Base-by-base conservation (phyloP, 306 rosid genomes). In the Heteromeles arbutifolia region DNA sequence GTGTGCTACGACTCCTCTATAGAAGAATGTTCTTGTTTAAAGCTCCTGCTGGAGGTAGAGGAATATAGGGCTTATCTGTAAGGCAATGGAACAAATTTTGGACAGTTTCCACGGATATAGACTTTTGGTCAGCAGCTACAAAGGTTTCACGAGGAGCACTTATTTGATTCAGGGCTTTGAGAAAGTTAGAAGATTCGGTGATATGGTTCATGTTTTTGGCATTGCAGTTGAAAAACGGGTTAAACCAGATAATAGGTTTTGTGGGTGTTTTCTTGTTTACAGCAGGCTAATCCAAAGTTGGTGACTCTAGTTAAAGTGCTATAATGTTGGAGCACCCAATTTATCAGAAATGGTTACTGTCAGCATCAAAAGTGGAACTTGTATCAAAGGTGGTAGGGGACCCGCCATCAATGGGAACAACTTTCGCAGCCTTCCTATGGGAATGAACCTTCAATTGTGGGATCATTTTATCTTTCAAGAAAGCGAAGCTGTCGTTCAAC, bases 141-240 rank as follows among this genome's bases (percentile, higher is more conserved):
- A 28, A 26, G 31, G 31, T 56, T 96, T 92, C 73, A 95, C 90
- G 93, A 91, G 98, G 8, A 86, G 87, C 73, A 96, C 97, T 28
- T 96, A 97, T 84, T 83, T 96, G 97, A 88, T 92, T 82, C 94
- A 86, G 70, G 92, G 99, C 85, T 88, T 92, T 77, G 98, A 97
- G 72, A 96, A 87, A 83, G 84, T 94, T 28, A 79, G 78, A 90
- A 83, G 89, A 63, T 82, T 89, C 43, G 87, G 89, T 76, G 91
- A 79, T 66, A 68, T 89, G 77, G 91, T 85, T 26, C 76, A 72
- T 58, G 96, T 92, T 59, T 96, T 88, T 48, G 75, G 73, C 31
- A 67, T 83, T 62, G 82, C 90, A 0, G 75, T 92, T 22, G 88
- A 81, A 73, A 86, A 81, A 61, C 96, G 98, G 45, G 77, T 96